Base-by-base conservation (phyloP, 2,329 filamentous ascomycete genomes). In the Fonsecaea monophora region DNA sequence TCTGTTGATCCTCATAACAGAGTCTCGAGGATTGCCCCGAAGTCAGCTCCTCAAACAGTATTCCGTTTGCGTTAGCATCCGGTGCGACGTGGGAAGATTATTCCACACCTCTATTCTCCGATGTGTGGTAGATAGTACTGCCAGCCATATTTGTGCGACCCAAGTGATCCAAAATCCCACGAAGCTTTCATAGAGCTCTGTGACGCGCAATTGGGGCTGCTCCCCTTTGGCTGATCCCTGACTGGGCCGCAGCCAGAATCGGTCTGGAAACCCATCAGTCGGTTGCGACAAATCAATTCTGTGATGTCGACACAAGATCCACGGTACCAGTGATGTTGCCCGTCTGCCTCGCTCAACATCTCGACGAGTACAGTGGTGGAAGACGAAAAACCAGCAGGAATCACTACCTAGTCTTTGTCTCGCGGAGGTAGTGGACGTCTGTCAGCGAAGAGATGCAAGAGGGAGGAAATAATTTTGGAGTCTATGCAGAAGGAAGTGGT, bases 391-490 rank as follows among this genome's bases (percentile, higher is more conserved):
- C 8, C 18, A 37, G 38, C 42, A 55, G 60, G 35, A 32, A 25
- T 45, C 37, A 40, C 32, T 34, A 21, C 38, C 15, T 30, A 38
- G 32, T 34, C 25, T 54, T 59, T n/a, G n/a, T 30, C 32, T n/a
- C 7, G 13, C 42, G 42, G 54, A 37, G 21, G 62, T 62, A 38
- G 37, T 40, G 64, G 50, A 37, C 35, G n/a, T 61, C 50, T 40
- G 38, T 38, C 37, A 45, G 12, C 38, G 58, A 42, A 64, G 64
- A 61, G 57, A 68, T 68, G 67, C 60, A 65, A 66, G 67, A 65
- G 56, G 67, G 61, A 63, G 63, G 25, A 58, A 56, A 68, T 40
- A 63, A 61, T 45, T 45, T 60, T 32, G 60, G 32, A 53, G 34
- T 40, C 13, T 59, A 58, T 35, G 42, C 53, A 63, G 53, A 54